These are phyloP conservation scores for Penicillium sp. DNA, from an alignment of 2,329 filamentous ascomycete species.

Conservation along the genomic window DNA sequence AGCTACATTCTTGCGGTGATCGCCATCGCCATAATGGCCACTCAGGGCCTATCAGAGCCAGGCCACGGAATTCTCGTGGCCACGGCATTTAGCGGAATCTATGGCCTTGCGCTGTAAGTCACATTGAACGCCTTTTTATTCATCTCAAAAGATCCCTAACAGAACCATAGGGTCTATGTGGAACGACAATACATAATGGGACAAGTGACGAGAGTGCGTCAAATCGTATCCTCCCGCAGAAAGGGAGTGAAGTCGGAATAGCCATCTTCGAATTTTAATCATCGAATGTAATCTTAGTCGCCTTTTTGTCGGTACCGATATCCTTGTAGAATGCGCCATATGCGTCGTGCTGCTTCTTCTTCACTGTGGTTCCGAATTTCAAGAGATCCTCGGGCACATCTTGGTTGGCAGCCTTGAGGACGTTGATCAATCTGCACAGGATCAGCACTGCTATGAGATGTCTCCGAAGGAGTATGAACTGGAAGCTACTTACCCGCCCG, in stretches of 20 bases:
- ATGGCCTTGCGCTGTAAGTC: conserved; percentile 61
- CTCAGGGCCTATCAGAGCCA: conserved; percentile 15
- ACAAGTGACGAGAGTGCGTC: conserved; percentile 24
- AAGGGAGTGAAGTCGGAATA: conserved; percentile 23
- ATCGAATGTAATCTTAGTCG: conserved; percentile 91
- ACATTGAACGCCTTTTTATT: background rate
- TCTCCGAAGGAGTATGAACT: background rate
- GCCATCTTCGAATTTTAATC: conserved; percentile 30
- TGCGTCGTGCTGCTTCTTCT: conserved; percentile 95
- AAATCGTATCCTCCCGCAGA: conserved; percentile 17
- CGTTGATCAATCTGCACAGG: conserved; percentile 73
- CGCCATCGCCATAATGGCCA: conserved; percentile 44
- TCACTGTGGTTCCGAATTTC: conserved; percentile 96
- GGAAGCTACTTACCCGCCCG: conserved; percentile 72
- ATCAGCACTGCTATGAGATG: conserved; percentile 14
- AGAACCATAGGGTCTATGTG: conserved; percentile 33
- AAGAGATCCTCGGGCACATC: conserved; percentile 83
- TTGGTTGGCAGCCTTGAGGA: conserved; percentile 89
- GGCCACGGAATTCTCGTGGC: conserved; percentile 45
- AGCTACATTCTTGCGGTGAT: conserved; percentile 48
- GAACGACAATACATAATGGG: conserved; percentile 34
- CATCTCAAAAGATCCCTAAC: conserved; percentile 14
- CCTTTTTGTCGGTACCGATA: conserved; percentile 74
- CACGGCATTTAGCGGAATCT: conserved; percentile 51
- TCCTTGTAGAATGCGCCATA: conserved; percentile 97